Conservation (phyloP, 2,329 filamentous ascomycete genomes). For the Clonostachys chloroleuca region DNA sequence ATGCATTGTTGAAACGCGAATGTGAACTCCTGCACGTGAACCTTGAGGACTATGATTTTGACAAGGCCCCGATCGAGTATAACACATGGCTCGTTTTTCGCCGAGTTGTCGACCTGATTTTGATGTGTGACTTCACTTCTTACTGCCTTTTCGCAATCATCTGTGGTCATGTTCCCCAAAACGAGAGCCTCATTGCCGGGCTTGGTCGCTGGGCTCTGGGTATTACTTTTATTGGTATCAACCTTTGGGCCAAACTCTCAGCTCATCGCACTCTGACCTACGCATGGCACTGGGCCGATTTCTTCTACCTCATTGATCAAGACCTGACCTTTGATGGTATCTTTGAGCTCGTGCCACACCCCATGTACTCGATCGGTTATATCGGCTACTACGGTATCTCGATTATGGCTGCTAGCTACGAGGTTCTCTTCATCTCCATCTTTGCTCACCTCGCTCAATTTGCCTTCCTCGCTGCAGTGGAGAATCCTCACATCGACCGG, state of each 20-base stretch:
- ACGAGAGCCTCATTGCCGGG: slow-evolving; percentile 67
- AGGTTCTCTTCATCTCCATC: slow-evolving; percentile 95
- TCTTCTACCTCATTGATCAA: slow-evolving; percentile 98
- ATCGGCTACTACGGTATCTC: slow-evolving; percentile 98
- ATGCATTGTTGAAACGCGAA: slow-evolving; percentile 80
- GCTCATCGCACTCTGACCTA: slow-evolving; percentile 97
- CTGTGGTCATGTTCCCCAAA: slow-evolving; percentile 70
- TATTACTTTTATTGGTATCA: slow-evolving; percentile 80
- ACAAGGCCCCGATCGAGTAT: slow-evolving; percentile 92
- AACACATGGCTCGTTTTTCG: slow-evolving; percentile 98
- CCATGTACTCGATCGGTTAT: slow-evolving; percentile 98
- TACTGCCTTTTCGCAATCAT: slow-evolving; percentile 95
- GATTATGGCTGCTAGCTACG: slow-evolving; percentile 96
- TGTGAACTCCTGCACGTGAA: slow-evolving; percentile 80
- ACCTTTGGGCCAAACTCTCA: slow-evolving; percentile 97
- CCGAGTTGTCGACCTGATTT: slow-evolving; percentile 88
- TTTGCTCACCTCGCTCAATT: slow-evolving; percentile 92
- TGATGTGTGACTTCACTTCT: slow-evolving; percentile 98
- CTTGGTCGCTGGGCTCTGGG: slow-evolving; percentile 75
- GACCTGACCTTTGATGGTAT: slow-evolving; percentile 97
- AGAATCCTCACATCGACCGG: slow-evolving; percentile 97
- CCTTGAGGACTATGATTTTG: slow-evolving; percentile 87
- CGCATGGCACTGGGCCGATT: slow-evolving; percentile 99
- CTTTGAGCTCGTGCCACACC: slow-evolving; percentile 97
- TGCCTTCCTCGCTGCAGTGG: slow-evolving; percentile 83